Base-by-base conservation (phyloP, 371 early-diverging fungal genomes). In the Parasitella parasitica region DNA sequence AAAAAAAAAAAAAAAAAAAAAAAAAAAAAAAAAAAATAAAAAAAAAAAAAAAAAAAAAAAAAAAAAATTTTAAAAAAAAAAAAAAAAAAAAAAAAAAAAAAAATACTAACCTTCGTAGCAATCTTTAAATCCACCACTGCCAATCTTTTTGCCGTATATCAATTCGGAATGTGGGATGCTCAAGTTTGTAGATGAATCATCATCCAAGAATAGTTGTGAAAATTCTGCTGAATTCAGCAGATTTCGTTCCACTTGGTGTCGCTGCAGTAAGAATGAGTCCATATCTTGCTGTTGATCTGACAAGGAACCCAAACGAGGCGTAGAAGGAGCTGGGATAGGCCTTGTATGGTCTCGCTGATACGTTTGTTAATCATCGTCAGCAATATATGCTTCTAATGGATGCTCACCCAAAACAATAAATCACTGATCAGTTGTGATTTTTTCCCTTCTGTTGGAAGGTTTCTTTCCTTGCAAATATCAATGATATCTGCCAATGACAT, bases 101-200 rank as follows among this genome's bases (percentile, higher is more conserved):
- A n/a, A 6, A 32, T 32, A 28, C 1, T 9, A 26, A 28, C 90
- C 89, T 4, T 76, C 77, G 70, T 78, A 91, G 62, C 90, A 90
- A 66, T 91, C 92, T 66, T 91, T 91, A 77, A 89, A 91, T 6
- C 90, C 92, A 35, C 92, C 92, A 16, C 89, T 82, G 1, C 92
- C 92, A 16, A 91, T 69, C 63, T 89, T 89, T 35, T 73, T 72
- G 12, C 89, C 88, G 34, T 89, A 56, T 6, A 63, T 70, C 13
- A 91, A 62, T 39, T 84, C 75, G 20, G 83, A 75, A 56, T 81
- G 89, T 0, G 83, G 75, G 57, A 91, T 91, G 64, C 85, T 86
- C 13, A 86, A 77, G 16, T 46, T 37, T 8, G 54, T 32, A 6
- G 58, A 34, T 13, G 58, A 57, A 18, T 78, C 72, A 27, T 67